Percentiles rank a stretch among this genome's conserved stretches.
These are phyloP conservation scores for Nasturtium officinale DNA, from an alignment of 345 rosid species.

Conservation along the genomic window DNA sequence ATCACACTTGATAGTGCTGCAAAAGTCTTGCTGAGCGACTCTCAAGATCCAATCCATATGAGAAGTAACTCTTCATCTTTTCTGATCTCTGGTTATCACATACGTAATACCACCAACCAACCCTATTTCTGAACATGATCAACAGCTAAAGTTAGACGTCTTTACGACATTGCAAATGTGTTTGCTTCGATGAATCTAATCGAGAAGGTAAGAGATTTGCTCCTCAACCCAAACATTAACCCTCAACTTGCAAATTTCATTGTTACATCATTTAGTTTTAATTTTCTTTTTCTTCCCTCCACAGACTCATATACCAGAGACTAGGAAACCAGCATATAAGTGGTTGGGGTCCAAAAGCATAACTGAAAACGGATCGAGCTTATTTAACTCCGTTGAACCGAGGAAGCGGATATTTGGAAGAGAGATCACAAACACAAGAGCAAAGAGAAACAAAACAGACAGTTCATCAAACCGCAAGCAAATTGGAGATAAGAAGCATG, in stretches of 20 bases:
- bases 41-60: slow-evolving; percentile 61
- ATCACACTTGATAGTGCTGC: slow-evolving; percentile 84
- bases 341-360: slow-evolving; percentile 73
- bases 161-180: slow-evolving; percentile 87
- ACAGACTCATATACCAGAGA: slow-evolving; percentile 74
- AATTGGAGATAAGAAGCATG: slow-evolving; percentile 25
- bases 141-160: slow-evolving; percentile 86
- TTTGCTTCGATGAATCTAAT: slow-evolving; percentile 73
- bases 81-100: slow-evolving; percentile 8
- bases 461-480: slow-evolving; percentile 38
- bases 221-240: slow-evolving; percentile 2
- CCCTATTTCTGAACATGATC: slow-evolving; percentile 12
- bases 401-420: slow-evolving; percentile 68
- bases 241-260: neutral
- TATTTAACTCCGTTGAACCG: slow-evolving; percentile 42
- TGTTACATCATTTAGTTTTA: slow-evolving; percentile 10
- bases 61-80: slow-evolving; percentile 54
- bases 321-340: slow-evolving; percentile 73
- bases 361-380: slow-evolving; percentile 30
- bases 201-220: slow-evolving; percentile 57
- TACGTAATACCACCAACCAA: slow-evolving; percentile 29
- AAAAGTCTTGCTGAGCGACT: slow-evolving; percentile 61
- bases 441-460: slow-evolving; percentile 55
- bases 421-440: slow-evolving; percentile 60
- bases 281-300: slow-evolving; percentile 4